Percentiles rank a stretch among this genome's conserved stretches.
phyloP scores from a whole-genome alignment of 208 protist genomes.

The Crithidia mellificae region DNA sequence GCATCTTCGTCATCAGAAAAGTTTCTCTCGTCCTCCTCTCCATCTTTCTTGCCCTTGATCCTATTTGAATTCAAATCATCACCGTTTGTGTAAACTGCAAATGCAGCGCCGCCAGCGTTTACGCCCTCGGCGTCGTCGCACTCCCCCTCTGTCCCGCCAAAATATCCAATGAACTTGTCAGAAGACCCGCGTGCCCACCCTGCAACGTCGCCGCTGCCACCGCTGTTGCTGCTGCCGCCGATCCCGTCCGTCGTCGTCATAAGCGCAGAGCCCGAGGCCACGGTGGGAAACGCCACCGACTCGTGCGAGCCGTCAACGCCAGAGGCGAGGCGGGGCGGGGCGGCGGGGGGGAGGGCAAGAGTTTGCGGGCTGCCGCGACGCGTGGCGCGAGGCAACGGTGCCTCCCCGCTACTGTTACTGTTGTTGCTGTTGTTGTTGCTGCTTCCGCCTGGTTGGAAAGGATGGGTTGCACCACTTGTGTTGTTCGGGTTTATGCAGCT shows the following conservation, averaged over 20 bases:
- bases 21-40: too few relatives aligned
- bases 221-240: background rate
- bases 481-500: too few relatives aligned
- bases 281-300: background rate
- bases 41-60: too few relatives aligned
- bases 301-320: background rate
- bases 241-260: background rate
- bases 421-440: background rate
- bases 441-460: too few relatives aligned
- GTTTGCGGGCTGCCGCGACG: slow-evolving; percentile 3
- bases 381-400: background rate
- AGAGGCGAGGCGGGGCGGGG: background rate
- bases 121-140: background rate
- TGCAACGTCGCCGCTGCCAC: background rate
- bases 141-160: background rate
- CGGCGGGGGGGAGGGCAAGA: background rate
- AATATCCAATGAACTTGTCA: background rate
- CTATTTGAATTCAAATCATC: too few relatives aligned
- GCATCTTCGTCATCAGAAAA: too few relatives aligned
- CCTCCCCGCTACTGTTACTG: too few relatives aligned
- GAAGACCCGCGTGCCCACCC: background rate
- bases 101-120: background rate
- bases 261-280: background rate
- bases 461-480: too few relatives aligned
- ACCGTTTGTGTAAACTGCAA: too few relatives aligned